Conservation (phyloP, 495 filamentous ascomycete species). For the Podospora australis region DNA sequence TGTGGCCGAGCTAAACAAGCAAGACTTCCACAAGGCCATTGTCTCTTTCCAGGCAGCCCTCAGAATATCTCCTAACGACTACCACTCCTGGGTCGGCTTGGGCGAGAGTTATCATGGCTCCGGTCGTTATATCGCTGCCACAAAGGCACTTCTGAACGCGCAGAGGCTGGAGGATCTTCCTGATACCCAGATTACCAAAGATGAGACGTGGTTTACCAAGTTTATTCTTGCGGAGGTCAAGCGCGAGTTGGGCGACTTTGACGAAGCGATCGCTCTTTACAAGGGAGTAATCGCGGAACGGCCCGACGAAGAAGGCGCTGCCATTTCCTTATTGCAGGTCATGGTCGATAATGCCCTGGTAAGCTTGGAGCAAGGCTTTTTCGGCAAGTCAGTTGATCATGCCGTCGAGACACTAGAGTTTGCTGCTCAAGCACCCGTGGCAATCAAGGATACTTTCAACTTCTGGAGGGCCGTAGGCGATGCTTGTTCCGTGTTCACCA, state of each 20-base stretch:
- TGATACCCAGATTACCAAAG: slow-evolving; percentile 30
- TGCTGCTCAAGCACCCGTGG: slow-evolving; percentile 27
- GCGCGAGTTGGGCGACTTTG: slow-evolving; percentile 82
- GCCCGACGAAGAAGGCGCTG: slow-evolving; percentile 75
- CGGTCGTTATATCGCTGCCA: slow-evolving; percentile 83
- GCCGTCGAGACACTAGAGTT: slow-evolving; percentile 40
- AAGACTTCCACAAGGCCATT: slow-evolving; percentile 80
- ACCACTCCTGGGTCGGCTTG: slow-evolving; percentile 91
- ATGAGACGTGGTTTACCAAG: slow-evolving; percentile 82
- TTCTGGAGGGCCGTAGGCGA: slow-evolving; percentile 94
- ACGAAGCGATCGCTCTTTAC: slow-evolving; percentile 73
- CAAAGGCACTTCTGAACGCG: slow-evolving; percentile 82
- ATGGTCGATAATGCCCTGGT: slow-evolving; percentile 73
- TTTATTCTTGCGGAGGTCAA: slow-evolving; percentile 97
- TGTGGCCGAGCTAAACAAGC: slow-evolving; percentile 92
- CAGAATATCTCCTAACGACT: slow-evolving; percentile 73
- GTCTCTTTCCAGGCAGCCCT: slow-evolving; percentile 90
- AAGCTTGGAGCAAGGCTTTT: slow-evolving; percentile 72
- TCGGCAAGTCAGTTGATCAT: slow-evolving; percentile 66
- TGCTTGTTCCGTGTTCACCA: slow-evolving; percentile 74
- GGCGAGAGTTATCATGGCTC: slow-evolving; percentile 95
- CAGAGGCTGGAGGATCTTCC: slow-evolving; percentile 57
- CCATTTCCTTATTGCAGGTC: slow-evolving; percentile 79
- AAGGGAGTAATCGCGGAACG: slow-evolving; percentile 57
- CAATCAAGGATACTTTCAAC: slow-evolving; percentile 68